Percentiles rank a stretch among this genome's conserved stretches.
Evolutionary conservation across 352 stramenopile genomes (phyloP).

Genomic region (Globisporangium sylvaticum): DNA sequence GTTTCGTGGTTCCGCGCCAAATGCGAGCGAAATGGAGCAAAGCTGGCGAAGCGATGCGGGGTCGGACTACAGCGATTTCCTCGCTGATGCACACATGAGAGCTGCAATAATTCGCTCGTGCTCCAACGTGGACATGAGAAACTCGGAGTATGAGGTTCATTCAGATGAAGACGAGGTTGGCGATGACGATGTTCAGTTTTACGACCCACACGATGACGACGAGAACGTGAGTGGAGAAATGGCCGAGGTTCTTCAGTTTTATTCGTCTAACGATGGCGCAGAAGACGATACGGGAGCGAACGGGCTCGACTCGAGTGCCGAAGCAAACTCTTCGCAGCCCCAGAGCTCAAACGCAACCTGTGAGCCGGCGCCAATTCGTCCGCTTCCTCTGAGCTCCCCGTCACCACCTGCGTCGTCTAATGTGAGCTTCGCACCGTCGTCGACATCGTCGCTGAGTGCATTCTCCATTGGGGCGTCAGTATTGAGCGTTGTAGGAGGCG

Average conservation of each 20-base stretch:
- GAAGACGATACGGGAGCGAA: not conserved
- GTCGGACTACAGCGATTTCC: conserved; percentile 76
- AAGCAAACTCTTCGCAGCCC: not conserved
- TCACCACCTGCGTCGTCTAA: conserved; percentile 17
- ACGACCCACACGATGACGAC: conserved; percentile 26
- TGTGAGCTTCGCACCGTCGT: conserved; percentile 11
- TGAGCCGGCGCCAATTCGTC: not conserved
- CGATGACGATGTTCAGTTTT: conserved; percentile 34
- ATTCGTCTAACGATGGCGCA: not conserved
- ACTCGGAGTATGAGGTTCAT: conserved; percentile 26
- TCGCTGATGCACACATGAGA: conserved; percentile 75
- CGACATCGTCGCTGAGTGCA: conserved; percentile 34
- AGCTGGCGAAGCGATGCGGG: conserved; percentile 70
- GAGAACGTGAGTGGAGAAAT: conserved; percentile 21
- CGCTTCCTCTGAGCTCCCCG: conserved; percentile 15
- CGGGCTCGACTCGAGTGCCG: not conserved
- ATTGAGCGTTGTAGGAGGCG: conserved; percentile 58
- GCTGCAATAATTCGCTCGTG: conserved; percentile 67
- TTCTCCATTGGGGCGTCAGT: conserved; percentile 59
- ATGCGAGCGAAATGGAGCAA: conserved; percentile 32
- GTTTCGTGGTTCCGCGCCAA: conserved; percentile 27
- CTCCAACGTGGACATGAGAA: conserved; percentile 46
- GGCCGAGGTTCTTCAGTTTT: not conserved
- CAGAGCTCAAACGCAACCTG: not conserved
- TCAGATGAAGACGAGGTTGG: conserved; percentile 56